Evolutionary conservation across 164 flowering plant genomes (phyloP).

Genomic region (Stephania cephalantha): DNA sequence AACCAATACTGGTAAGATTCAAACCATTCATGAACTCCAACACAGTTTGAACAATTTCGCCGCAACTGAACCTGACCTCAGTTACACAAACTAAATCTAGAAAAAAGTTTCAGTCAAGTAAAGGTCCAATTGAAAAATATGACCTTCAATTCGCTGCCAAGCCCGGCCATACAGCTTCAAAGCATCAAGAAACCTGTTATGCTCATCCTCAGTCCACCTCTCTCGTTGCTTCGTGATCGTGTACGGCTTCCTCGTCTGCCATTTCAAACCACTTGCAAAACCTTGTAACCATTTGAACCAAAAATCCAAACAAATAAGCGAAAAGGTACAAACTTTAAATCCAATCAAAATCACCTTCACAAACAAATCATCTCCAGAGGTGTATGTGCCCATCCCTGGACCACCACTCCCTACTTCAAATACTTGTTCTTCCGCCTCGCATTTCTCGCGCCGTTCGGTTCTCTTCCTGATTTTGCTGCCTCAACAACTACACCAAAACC

Average conservation of each 20-base stretch:
- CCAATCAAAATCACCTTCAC: slow-evolving; percentile 37
- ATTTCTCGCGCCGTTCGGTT: slow-evolving; percentile 14
- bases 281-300: not conserved
- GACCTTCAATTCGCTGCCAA: slow-evolving; percentile 99
- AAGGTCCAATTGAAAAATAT: slow-evolving; percentile 6
- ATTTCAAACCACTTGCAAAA: slow-evolving; percentile 2
- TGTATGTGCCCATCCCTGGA: slow-evolving; percentile 40
- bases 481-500: slow-evolving; percentile 8
- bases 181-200: slow-evolving; percentile 84
- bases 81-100: not conserved
- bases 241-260: slow-evolving; percentile 88
- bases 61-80: slow-evolving; percentile 2
- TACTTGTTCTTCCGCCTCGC: slow-evolving; percentile 27
- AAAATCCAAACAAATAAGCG: not conserved
- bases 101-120: not conserved
- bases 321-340: not conserved
- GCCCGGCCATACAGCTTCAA: slow-evolving; percentile 90
- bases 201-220: slow-evolving; percentile 98
- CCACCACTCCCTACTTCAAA: slow-evolving; percentile 21
- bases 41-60: not conserved
- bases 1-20: not conserved
- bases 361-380: slow-evolving; percentile 52
- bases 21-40: not conserved
- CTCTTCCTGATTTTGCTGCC: slow-evolving; percentile 17
- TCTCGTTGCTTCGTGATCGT: slow-evolving; percentile 92